These are phyloP conservation scores for Ogataea corticis DNA, from an alignment of 805 yeast species.

Conservation along the genomic window DNA sequence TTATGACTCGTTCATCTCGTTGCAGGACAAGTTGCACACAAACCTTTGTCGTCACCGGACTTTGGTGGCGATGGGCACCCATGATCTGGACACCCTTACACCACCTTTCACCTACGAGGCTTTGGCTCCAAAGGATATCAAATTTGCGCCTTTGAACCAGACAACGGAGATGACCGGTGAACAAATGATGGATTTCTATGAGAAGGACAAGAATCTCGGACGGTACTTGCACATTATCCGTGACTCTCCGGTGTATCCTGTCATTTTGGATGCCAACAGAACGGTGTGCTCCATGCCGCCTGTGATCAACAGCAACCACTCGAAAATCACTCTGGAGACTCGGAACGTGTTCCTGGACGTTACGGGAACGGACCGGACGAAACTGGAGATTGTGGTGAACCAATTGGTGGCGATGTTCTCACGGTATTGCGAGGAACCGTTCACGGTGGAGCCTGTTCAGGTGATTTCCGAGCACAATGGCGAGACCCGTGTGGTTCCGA, in stretches of 20 bases:
- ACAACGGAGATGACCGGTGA: conserved; percentile 68
- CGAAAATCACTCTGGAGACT: conserved; percentile 84
- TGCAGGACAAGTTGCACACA: conserved; percentile 94
- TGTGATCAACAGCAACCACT: conserved; percentile 87
- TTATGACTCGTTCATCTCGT: conserved; percentile 90
- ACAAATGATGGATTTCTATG: conserved; percentile 85
- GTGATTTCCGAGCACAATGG: conserved; percentile 79
- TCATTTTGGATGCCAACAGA: conserved; percentile 74
- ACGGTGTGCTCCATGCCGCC: conserved; percentile 94
- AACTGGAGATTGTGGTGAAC: conserved; percentile 88
- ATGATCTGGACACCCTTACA: conserved; percentile 77
- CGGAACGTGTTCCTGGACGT: conserved; percentile 88
- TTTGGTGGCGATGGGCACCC: conserved; percentile 98
- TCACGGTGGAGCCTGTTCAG: conserved; percentile 87
- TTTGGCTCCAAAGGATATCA: conserved; percentile 71
- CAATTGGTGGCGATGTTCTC: conserved; percentile 96
- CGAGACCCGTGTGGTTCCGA: conserved; percentile 75
- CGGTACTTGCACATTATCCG: conserved; percentile 85
- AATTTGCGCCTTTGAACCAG: conserved; percentile 76
- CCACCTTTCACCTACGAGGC: conserved; percentile 87
- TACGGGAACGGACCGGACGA: conserved; percentile 94
- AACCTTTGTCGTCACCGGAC: conserved; percentile 97
- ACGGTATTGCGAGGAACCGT: conserved; percentile 76
- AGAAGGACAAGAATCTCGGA: conserved; percentile 85
- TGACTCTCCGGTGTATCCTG: conserved; percentile 88